Evolutionary conservation across 331 rosid species (phyloP).

Genomic region (Stylosanthes scabra): DNA sequence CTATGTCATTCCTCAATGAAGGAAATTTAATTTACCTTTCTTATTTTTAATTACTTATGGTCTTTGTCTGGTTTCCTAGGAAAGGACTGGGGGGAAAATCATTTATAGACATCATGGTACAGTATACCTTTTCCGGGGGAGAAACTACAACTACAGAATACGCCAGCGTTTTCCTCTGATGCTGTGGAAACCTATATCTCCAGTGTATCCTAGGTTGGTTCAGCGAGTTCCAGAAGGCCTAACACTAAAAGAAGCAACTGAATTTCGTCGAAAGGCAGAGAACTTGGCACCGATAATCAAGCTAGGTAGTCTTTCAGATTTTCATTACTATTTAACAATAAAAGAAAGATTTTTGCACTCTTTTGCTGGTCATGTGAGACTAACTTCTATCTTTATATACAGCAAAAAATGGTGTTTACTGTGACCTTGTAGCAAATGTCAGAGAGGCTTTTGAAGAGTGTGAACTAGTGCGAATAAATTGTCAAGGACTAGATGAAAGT

Average conservation of each 20-base stretch:
- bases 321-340: slow-evolving; percentile 10
- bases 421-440: slow-evolving; percentile 62
- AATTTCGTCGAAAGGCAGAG: slow-evolving; percentile 78
- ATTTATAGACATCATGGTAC: slow-evolving; percentile 66
- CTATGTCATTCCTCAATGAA: slow-evolving; percentile 12
- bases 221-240: slow-evolving; percentile 70
- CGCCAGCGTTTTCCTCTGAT: slow-evolving; percentile 82
- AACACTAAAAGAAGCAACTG: slow-evolving; percentile 60
- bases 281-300: slow-evolving; percentile 68
- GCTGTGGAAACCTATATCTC: slow-evolving; percentile 86
- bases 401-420: slow-evolving; percentile 92
- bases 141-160: slow-evolving; percentile 74
- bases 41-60: slow-evolving; percentile 3
- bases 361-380: slow-evolving; percentile 24
- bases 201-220: slow-evolving; percentile 79
- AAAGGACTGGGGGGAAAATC: slow-evolving; percentile 78
- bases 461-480: slow-evolving; percentile 73
- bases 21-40: neutral
- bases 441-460: slow-evolving; percentile 89
- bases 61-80: slow-evolving; percentile 53
- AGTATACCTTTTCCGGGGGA: slow-evolving; percentile 80
- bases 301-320: slow-evolving; percentile 57
- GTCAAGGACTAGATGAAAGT: slow-evolving; percentile 72
- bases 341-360: slow-evolving; percentile 7
- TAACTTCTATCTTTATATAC: slow-evolving; percentile 26